Percentiles rank a stretch among this genome's conserved stretches.
These are phyloP conservation scores for Alloteropsis angusta DNA, from an alignment of 202 grass and related monocot species.

Conservation along the genomic window DNA sequence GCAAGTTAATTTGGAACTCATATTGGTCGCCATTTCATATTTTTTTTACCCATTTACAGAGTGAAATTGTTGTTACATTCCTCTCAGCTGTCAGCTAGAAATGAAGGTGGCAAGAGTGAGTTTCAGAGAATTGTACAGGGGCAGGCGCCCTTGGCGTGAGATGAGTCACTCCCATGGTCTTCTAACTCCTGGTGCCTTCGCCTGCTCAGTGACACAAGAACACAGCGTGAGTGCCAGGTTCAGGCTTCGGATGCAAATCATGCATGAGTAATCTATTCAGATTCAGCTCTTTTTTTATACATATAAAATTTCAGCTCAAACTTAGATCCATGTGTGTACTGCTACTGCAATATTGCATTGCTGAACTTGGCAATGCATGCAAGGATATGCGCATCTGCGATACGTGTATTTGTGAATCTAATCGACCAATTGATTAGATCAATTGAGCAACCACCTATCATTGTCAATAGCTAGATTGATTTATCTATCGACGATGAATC, in stretches of 20 bases:
- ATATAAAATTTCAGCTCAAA: no score
- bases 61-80: neutral
- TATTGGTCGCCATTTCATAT: neutral
- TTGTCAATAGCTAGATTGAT: neutral
- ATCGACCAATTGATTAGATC: no score
- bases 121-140: conserved; percentile 44
- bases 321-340: no score
- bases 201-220: neutral
- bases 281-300: no score
- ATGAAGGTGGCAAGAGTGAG: neutral
- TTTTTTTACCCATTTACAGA: neutral
- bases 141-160: neutral
- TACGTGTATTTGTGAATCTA: no score
- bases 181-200: conserved; percentile 26
- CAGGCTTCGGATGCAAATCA: neutral
- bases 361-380: no score
- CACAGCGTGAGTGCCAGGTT: neutral
- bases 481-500: no score
- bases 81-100: neutral
- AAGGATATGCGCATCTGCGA: no score
- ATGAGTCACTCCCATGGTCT: neutral
- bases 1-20: neutral
- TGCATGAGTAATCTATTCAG: neutral
- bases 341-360: no score
- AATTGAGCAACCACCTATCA: neutral